A percentile compares a stretch with the other conserved stretches of the same genome.
Evolutionary conservation across 140 eudicot genomes (phyloP).

Genomic region (Ambrosia hybrid): DNA sequence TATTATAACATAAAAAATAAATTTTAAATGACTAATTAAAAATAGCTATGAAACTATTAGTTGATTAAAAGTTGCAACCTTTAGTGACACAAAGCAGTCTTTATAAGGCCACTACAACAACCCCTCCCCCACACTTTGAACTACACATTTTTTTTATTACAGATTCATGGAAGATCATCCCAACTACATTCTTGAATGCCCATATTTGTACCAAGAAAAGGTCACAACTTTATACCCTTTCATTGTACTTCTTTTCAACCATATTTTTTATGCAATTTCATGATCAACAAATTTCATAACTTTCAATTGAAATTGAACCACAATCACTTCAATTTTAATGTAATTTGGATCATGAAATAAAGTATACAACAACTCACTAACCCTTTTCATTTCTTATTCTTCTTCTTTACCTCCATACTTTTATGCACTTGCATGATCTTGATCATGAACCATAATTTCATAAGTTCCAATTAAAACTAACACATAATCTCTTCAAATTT

Average conservation of each 20-base stretch:
- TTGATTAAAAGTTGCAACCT: not conserved
- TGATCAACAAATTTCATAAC: too few relatives aligned
- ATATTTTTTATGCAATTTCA: too few relatives aligned
- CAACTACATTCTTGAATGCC: constrained; percentile 46
- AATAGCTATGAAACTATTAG: not conserved
- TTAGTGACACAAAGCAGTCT: not conserved
- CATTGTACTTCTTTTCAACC: not conserved
- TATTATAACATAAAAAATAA: not conserved
- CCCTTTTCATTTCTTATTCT: not conserved
- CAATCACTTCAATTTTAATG: constrained; percentile 6
- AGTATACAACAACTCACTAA: constrained; percentile 46
- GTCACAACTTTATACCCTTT: constrained; percentile 27
- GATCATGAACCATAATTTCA: too few relatives aligned
- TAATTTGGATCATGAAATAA: constrained; percentile 9
- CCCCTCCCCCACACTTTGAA: not conserved
- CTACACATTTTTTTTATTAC: not conserved
- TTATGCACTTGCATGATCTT: too few relatives aligned
- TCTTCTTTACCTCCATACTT: not conserved
- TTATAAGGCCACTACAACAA: constrained; percentile 15
- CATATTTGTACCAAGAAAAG: constrained; percentile 62
- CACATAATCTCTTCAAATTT: constrained; percentile 4
- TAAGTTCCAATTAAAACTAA: not conserved
- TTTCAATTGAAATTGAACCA: not conserved
- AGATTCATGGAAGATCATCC: constrained; percentile 46
- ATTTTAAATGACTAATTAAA: not conserved